Evolutionary conservation across 2,329 filamentous ascomycete species (phyloP).

Genomic region (Madurella mycetomatis): DNA sequence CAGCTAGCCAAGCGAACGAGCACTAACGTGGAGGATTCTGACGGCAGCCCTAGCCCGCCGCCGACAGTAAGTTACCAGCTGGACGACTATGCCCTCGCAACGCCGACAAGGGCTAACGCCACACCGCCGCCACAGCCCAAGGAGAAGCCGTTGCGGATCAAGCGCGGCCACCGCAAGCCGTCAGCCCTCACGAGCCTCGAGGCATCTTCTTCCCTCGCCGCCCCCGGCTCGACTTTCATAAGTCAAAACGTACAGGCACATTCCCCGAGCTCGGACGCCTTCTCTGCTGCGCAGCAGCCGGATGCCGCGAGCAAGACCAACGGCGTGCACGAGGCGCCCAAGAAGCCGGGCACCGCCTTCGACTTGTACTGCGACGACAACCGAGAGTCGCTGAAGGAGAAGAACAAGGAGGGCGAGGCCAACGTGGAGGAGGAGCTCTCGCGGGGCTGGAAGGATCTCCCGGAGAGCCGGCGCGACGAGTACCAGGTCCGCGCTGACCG

Average conservation of each 20-base stretch:
- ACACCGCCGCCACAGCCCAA: slow-evolving; percentile 53
- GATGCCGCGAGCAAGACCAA: slow-evolving; percentile 30
- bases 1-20: slow-evolving; percentile 71
- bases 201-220: slow-evolving; percentile 24
- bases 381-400: slow-evolving; percentile 41
- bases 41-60: slow-evolving; percentile 74
- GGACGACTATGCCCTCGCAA: slow-evolving; percentile 15
- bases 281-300: slow-evolving; percentile 34
- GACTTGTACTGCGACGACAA: slow-evolving; percentile 52
- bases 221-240: slow-evolving; percentile 41
- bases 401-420: slow-evolving; percentile 26
- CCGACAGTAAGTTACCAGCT: slow-evolving; percentile 58
- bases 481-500: slow-evolving; percentile 42
- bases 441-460: slow-evolving; percentile 51
- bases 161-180: slow-evolving; percentile 65
- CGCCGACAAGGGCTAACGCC: slow-evolving; percentile 14
- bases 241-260: slow-evolving; percentile 44
- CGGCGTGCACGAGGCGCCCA: slow-evolving; percentile 28
- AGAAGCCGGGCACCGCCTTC: slow-evolving; percentile 47
- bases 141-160: slow-evolving; percentile 71
- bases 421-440: slow-evolving; percentile 52
- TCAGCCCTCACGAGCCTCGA: slow-evolving; percentile 45
- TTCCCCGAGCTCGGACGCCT: slow-evolving; percentile 50
- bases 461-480: slow-evolving; percentile 45
- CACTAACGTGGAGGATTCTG: slow-evolving; percentile 70